These are phyloP conservation scores for Silene coronaria DNA, from an alignment of 179 eudicot species.

Conservation along the genomic window DNA sequence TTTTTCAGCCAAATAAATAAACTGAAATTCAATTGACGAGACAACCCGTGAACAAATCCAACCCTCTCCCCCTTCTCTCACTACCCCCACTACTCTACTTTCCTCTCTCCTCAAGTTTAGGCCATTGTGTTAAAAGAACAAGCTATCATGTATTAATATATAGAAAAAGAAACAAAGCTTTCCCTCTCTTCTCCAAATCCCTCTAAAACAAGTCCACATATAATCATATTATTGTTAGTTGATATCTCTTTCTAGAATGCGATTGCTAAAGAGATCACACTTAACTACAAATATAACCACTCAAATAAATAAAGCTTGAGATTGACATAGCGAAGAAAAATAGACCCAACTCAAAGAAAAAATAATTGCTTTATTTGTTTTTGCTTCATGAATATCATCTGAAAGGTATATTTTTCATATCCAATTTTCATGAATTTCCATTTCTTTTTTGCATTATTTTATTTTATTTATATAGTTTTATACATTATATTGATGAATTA, in stretches of 20 bases:
- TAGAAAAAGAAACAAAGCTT: conserved; percentile 1
- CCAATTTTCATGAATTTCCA: not conserved
- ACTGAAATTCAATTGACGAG: no score
- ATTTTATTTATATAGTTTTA: not conserved
- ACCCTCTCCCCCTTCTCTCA: no score
- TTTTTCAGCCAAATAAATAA: no score
- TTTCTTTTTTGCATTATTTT: not conserved
- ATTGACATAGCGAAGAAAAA: conserved; percentile 16
- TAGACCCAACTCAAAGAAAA: not conserved
- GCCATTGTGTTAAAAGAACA: conserved; percentile 4
- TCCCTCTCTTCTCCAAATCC: not conserved
- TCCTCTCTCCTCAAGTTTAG: not conserved
- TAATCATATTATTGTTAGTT: conserved; percentile 15
- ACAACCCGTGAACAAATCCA: no score
- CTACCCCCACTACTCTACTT: no score
- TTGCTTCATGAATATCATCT: not conserved
- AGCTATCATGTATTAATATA: not conserved
- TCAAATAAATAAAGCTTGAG: conserved; percentile 21
- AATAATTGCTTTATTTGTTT: not conserved
- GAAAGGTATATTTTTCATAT: not conserved
- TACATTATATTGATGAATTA: no score
- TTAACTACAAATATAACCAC: conserved; percentile 34
- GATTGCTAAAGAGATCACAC: conserved; percentile 43
- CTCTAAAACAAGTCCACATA: conserved; percentile 17
- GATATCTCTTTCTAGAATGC: conserved; percentile 55